Percentiles rank a stretch among this genome's conserved stretches.
Evolutionary conservation across 73 alveolate species (phyloP).

Genomic region (Effrenium voratum): DNA sequence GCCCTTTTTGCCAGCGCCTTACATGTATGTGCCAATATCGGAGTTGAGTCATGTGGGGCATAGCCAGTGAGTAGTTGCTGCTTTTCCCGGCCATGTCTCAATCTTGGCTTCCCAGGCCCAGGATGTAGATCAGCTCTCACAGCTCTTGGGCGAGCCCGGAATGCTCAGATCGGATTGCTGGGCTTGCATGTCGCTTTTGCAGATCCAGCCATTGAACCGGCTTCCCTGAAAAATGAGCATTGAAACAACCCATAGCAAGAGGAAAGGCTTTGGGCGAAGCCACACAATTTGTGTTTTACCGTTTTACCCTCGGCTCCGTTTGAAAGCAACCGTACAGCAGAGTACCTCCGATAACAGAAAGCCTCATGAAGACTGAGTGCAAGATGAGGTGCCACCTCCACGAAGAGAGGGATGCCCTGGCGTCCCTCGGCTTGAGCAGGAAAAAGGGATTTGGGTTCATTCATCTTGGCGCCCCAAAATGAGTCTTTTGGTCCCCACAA

Average conservation of each 20-base stretch:
- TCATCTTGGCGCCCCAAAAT: too few species aligned
- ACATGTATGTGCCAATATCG: neutral
- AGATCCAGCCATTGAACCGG: neutral
- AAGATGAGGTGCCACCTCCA: constrained; percentile 72
- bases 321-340: neutral
- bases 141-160: constrained; percentile 68
- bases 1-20: constrained; percentile 53
- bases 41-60: neutral
- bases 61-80: neutral
- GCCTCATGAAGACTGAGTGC: neutral
- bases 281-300: too few species aligned
- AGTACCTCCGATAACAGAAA: neutral
- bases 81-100: neutral
- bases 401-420: constrained; percentile 78
- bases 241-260: neutral
- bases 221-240: too few species aligned
- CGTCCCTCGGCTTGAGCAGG: neutral
- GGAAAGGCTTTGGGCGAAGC: neutral
- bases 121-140: constrained; percentile 86
- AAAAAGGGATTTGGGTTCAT: neutral
- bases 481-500: too few species aligned
- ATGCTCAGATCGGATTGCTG: too few species aligned
- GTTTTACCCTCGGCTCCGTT: too few species aligned
- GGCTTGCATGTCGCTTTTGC: neutral
- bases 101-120: neutral